Evolutionary conservation across 805 yeast species (phyloP).

Genomic region (Aciculoconidium aculeatum): DNA sequence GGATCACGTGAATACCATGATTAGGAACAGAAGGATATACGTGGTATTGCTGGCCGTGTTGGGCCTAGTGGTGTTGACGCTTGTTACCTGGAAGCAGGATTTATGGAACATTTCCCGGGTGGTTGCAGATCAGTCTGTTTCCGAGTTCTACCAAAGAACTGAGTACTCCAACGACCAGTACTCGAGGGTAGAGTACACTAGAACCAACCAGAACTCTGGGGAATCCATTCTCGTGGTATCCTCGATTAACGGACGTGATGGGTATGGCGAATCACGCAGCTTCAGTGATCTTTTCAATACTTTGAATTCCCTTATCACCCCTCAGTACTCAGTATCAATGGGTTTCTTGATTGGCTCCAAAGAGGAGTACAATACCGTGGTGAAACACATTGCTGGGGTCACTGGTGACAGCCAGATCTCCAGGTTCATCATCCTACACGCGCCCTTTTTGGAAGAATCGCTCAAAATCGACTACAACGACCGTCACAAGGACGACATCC

Average conservation of each 20-base stretch:
- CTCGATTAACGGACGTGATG: slow-evolving; percentile 6
- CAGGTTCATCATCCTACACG: slow-evolving; percentile 22
- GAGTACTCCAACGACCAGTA: no score
- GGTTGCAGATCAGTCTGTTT: no score
- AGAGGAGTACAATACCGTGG: slow-evolving; percentile 19
- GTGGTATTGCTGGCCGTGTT: no score
- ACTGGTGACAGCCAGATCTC: neutral
- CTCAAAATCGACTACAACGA: slow-evolving; percentile 12
- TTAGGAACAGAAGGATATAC: no score
- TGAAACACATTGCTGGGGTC: slow-evolving; percentile 10
- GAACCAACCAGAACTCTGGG: neutral
- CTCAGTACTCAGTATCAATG: slow-evolving; percentile 10
- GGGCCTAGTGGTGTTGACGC: no score
- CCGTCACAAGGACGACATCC: slow-evolving; percentile 24
- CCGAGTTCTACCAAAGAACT: no score
- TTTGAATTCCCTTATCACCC: slow-evolving; percentile 15
- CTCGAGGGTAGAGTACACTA: slow-evolving; percentile 2
- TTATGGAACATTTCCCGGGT: no score
- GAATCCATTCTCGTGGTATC: slow-evolving; percentile 3
- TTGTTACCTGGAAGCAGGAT: no score
- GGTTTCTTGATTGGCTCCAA: slow-evolving; percentile 29
- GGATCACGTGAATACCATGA: no score
- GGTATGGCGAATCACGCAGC: slow-evolving; percentile 29
- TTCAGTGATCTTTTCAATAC: slow-evolving; percentile 29
- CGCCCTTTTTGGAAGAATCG: slow-evolving; percentile 29